Conservation (phyloP, 805 yeast species). For the Candida koratica region DNA sequence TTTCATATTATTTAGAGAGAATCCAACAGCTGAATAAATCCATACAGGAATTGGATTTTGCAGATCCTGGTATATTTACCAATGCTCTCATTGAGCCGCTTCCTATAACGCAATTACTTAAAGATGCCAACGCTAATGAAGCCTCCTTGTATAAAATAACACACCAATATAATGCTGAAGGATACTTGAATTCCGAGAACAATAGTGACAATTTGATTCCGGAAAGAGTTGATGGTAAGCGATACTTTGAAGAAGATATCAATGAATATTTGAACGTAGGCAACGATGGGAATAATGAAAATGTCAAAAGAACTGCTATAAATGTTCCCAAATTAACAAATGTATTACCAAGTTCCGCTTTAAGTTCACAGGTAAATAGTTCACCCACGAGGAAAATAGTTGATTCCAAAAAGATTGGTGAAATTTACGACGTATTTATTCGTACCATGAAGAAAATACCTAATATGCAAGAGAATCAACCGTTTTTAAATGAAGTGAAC, state of each 20-base stretch:
- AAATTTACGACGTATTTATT: constrained; percentile 10
- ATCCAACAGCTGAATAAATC: constrained; percentile 40
- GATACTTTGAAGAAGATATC: constrained; percentile 29
- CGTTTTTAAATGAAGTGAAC: constrained; percentile 26
- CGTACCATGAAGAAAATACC: constrained; percentile 14
- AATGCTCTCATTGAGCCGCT: constrained; percentile 55
- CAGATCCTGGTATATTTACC: constrained; percentile 59
- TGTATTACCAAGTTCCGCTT: constrained; percentile 4
- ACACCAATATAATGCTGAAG: constrained; percentile 10
- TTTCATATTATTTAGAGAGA: constrained; percentile 23
- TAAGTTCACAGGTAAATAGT: constrained; percentile 9
- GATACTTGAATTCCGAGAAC: constrained; percentile 3
- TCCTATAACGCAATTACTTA: constrained; percentile 50
- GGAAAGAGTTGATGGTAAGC: constrained; percentile 50
- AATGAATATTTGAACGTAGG: constrained; percentile 17
- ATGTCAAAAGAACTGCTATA: constrained; percentile 27
- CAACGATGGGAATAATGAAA: constrained; percentile 22
- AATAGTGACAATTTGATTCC: constrained; percentile 19
- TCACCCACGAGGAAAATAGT: constrained; percentile 12
- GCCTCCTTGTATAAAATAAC: constrained; percentile 45
- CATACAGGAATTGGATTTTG: constrained; percentile 43
- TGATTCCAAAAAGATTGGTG: constrained; percentile 7
- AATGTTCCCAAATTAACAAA: constrained; percentile 21
- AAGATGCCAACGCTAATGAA: constrained; percentile 56
- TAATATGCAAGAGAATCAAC: constrained; percentile 17